Conservation (phyloP, 2,329 filamentous ascomycete species). For the Clarireedia paspali region DNA sequence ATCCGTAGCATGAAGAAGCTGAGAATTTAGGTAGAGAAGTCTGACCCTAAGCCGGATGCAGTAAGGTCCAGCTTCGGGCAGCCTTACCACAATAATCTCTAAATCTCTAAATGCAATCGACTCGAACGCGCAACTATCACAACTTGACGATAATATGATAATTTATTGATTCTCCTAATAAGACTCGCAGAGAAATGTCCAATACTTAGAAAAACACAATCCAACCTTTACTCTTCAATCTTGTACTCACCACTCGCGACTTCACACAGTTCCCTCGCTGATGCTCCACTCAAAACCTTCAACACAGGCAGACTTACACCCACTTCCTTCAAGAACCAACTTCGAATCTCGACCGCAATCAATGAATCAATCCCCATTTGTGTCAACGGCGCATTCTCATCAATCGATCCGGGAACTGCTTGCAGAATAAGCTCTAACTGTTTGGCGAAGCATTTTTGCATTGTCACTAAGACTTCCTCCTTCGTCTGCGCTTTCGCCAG, state of each 20-base stretch:
- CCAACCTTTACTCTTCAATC: background rate
- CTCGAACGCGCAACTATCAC: no score
- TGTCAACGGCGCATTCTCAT: background rate
- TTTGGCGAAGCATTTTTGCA: conserved; percentile 1
- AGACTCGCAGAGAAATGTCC: no score
- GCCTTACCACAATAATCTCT: no score
- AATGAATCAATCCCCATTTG: conserved; percentile 39
- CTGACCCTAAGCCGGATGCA: no score
- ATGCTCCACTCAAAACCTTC: conserved; percentile 6
- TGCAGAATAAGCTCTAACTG: conserved; percentile 3
- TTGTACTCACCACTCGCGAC: conserved; percentile 1
- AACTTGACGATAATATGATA: no score
- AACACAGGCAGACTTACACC: conserved; percentile 31
- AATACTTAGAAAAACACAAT: no score
- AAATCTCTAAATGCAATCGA: no score
- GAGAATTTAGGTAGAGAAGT: no score
- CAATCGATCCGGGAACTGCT: background rate
- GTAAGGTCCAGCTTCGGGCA: no score
- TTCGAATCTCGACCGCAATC: conserved; percentile 42
- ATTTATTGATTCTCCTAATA: background rate
- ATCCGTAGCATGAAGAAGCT: no score
- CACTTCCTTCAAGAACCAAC: conserved; percentile 38
- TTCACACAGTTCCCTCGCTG: background rate
- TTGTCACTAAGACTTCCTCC: background rate
- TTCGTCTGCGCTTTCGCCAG: conserved; percentile 3